Evolutionary conservation across 169 alveolate species (phyloP), one percentile per base, ranked within the genome.

Genomic region (Plasmodium sp.): DNA sequence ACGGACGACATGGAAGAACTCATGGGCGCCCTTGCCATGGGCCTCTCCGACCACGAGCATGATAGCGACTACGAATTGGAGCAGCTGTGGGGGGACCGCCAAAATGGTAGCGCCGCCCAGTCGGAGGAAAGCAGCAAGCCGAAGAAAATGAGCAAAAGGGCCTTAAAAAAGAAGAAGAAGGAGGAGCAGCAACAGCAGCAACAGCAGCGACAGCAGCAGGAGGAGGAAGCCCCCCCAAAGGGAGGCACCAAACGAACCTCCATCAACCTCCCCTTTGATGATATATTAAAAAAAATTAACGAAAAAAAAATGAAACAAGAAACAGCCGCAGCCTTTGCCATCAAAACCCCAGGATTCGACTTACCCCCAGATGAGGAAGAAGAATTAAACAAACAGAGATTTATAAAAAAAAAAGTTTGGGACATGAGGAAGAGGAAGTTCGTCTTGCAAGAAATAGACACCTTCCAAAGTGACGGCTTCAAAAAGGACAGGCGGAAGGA

Each of bases 361-460:
- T 84, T 95, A 81, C 95, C 77, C n/a, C 97, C 97, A 51, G 97
- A 95, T 86, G 97, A 95, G 67, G 95, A 93, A n/a, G 91, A 77
- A 43, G 97, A 95, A 80, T 48, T 95, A 45, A 95, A 84, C 43
- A 92, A 85, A 74, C 95, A 72, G 31, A 93, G 94, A 33, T 95
- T 62, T 36, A 80, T 93, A 39, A 95, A 95, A 71, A 95, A 93
- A 90, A 34, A 80, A n/a, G 54, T 90, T 1, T 95, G 97, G 97
- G 94, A 95, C 81, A 83, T 86, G 33, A 84, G 51, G 36, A 95
- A 93, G 92, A 95, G 91, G 39, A 92, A 82, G 73, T 93, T 93
- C n/a, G 93, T 93, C 27, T 1, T 93, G 18, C 48, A 43, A 62
- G 94, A 90, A 18, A 9, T 95, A 41, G 94, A 95, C 82, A 82